A percentile compares a stretch with the other conserved stretches of the same genome.
Evolutionary conservation across 352 stramenopile genomes (phyloP).

Genomic region (Nannochloropsis limnetica): DNA sequence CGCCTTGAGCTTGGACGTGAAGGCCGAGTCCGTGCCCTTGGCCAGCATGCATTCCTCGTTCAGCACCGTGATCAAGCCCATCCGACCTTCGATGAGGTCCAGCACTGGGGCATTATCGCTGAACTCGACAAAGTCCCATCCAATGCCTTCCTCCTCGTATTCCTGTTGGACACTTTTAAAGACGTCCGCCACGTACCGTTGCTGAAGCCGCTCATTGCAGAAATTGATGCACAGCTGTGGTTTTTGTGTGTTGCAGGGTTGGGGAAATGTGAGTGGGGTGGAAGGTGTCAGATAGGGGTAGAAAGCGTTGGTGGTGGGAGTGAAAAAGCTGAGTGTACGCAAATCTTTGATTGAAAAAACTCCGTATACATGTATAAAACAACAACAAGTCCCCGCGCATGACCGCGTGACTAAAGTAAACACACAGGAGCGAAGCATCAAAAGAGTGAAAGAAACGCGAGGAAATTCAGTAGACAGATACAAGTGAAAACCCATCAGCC

Average conservation of each 20-base stretch:
- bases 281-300: not conserved
- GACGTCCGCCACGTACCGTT: constrained; percentile 77
- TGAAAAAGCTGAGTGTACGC: not conserved
- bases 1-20: constrained; percentile 64
- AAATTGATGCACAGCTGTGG: constrained; percentile 87
- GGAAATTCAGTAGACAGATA: not conserved
- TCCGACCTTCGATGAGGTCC: constrained; percentile 73
- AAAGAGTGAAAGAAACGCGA: not conserved
- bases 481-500: not conserved
- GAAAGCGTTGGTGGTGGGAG: not conserved
- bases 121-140: constrained; percentile 75
- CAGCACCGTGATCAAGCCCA: constrained; percentile 73
- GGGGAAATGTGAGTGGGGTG: constrained; percentile 53
- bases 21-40: constrained; percentile 71
- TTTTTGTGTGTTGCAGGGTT: not conserved
- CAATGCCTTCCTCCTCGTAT: constrained; percentile 79
- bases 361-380: no score
- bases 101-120: constrained; percentile 79
- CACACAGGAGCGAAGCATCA: no score
- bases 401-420: no score
- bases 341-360: not conserved
- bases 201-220: constrained; percentile 79
- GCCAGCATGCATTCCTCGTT: constrained; percentile 78
- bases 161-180: constrained; percentile 67
- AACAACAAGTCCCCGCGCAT: no score